Conservation (phyloP, 805 yeast genomes). For the Candida krabiensis region DNA sequence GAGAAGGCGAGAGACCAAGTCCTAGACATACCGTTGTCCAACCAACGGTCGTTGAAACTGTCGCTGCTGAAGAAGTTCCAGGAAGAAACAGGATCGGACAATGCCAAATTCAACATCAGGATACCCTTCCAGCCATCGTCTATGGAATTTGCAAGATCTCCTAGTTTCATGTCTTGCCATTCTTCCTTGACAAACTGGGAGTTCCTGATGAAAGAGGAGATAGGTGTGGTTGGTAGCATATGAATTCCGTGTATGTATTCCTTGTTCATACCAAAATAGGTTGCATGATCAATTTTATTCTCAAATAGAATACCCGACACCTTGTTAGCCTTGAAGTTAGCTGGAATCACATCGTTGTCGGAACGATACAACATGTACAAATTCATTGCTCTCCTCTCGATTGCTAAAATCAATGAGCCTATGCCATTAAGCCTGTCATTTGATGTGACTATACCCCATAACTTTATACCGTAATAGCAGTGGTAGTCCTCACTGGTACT, state of each 20-base stretch:
- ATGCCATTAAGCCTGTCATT: slow-evolving; percentile 53
- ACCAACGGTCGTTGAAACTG: slow-evolving; percentile 36
- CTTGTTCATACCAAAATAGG: slow-evolving; percentile 61
- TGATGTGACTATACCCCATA: slow-evolving; percentile 63
- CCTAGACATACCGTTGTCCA: slow-evolving; percentile 63
- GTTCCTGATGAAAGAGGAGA: slow-evolving; percentile 54
- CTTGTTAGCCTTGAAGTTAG: slow-evolving; percentile 51
- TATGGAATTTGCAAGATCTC: slow-evolving; percentile 38
- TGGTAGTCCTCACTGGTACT: slow-evolving; percentile 71
- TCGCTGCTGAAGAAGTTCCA: slow-evolving; percentile 42
- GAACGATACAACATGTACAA: slow-evolving; percentile 51
- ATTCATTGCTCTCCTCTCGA: slow-evolving; percentile 55
- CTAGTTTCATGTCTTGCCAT: slow-evolving; percentile 35
- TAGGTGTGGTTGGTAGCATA: slow-evolving; percentile 71
- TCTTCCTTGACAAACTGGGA: slow-evolving; percentile 50
- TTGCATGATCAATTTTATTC: slow-evolving; percentile 70
- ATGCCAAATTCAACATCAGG: slow-evolving; percentile 43
- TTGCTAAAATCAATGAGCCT: slow-evolving; percentile 58
- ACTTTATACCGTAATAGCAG: slow-evolving; percentile 64
- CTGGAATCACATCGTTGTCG: slow-evolving; percentile 52
- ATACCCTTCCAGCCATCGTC: slow-evolving; percentile 69
- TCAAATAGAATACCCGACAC: slow-evolving; percentile 72
- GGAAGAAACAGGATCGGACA: slow-evolving; percentile 41
- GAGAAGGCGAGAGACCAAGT: slow-evolving; percentile 63
- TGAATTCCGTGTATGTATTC: slow-evolving; percentile 79